Conservation (phyloP, 140 eudicot species). For the Oenanthe javanica region DNA sequence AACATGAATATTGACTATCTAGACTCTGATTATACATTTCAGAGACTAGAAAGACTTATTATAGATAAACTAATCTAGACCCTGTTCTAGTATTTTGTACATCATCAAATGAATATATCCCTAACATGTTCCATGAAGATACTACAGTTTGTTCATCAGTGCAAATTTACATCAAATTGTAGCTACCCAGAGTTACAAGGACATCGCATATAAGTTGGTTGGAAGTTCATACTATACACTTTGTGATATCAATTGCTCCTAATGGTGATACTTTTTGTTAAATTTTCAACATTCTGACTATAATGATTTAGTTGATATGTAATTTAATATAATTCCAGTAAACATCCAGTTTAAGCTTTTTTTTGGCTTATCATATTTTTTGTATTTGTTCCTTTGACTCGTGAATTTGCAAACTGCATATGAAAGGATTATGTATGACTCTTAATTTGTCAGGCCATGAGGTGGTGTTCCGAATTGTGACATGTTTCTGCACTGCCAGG, state of each 20-base stretch:
- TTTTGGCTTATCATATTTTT: neutral
- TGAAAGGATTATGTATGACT: neutral
- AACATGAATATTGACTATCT: too few relatives aligned
- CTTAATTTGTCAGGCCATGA: neutral
- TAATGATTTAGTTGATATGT: neutral
- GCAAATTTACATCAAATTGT: neutral
- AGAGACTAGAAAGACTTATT: too few relatives aligned
- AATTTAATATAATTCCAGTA: neutral
- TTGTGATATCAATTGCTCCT: neutral
- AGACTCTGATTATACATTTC: too few relatives aligned
- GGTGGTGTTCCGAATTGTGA: neutral
- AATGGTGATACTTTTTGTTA: neutral
- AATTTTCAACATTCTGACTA: neutral
- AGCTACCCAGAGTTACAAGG: neutral
- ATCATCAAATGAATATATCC: too few relatives aligned
- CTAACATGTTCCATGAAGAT: neutral
- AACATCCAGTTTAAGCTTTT: neutral
- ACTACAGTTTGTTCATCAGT: neutral
- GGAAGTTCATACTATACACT: neutral
- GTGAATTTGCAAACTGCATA: neutral
- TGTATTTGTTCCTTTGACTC: neutral
- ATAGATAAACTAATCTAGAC: too few relatives aligned
- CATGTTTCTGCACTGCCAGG: neutral
- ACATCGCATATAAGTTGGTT: neutral
- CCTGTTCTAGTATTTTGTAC: too few relatives aligned